Evolutionary conservation across 139 green algal genomes (phyloP).

Genomic region (Mesotaenium endlicherianum): DNA sequence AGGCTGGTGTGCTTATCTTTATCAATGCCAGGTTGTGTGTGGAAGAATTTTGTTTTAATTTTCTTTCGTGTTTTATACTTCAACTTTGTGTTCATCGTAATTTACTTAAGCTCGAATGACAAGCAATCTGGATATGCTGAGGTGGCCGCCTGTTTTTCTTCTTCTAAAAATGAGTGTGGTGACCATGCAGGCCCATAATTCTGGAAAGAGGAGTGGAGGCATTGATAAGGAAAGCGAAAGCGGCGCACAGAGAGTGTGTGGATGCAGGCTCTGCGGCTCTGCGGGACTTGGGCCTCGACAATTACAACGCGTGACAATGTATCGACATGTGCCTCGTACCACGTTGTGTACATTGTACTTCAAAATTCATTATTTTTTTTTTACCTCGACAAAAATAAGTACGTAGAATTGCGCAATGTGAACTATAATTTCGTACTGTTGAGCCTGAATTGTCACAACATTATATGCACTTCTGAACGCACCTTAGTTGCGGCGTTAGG

Average conservation of each 20-base stretch:
- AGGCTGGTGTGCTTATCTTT: not conserved
- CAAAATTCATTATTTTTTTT: too few relatives aligned
- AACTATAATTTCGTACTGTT: too few relatives aligned
- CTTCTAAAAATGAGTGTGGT: not conserved
- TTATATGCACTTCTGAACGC: too few relatives aligned
- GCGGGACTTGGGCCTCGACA: slow-evolving; percentile 24
- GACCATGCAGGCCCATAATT: slow-evolving; percentile 24
- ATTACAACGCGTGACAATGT: slow-evolving; percentile 22
- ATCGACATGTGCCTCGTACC: too few relatives aligned
- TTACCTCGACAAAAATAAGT: too few relatives aligned
- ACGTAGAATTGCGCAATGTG: too few relatives aligned
- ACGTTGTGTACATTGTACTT: too few relatives aligned
- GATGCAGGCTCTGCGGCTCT: slow-evolving; percentile 28
- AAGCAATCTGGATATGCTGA: not conserved
- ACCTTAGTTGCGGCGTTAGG: too few relatives aligned
- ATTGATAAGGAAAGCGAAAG: slow-evolving; percentile 13
- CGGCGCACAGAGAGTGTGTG: slow-evolving; percentile 1
- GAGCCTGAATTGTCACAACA: too few relatives aligned
- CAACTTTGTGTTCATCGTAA: not conserved
- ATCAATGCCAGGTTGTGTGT: slow-evolving; percentile 1
- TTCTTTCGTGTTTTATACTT: not conserved
- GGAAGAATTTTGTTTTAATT: not conserved
- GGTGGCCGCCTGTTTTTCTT: not conserved
- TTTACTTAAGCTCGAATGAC: not conserved
- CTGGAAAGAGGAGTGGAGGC: slow-evolving; percentile 36